A percentile compares a stretch with the other conserved stretches of the same genome.
phyloP scores from a whole-genome alignment of 2,329 filamentous ascomycete species.

The Aspergillus eucalypticola region DNA sequence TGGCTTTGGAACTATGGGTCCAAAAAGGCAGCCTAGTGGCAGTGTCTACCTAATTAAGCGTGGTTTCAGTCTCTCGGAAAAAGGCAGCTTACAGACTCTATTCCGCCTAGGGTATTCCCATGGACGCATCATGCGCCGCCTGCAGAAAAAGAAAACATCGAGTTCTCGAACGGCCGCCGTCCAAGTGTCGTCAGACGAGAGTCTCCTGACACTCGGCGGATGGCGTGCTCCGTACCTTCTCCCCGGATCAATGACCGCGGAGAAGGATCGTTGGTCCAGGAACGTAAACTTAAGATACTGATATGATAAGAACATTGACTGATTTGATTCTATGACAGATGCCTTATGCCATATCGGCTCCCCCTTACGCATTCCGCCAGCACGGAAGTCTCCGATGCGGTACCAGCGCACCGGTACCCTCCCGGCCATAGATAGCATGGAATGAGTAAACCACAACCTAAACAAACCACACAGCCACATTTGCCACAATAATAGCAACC shows the following conservation, averaged over 20 bases:
- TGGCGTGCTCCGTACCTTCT: constrained; percentile 15
- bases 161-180: constrained; percentile 10
- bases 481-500: neutral
- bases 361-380: neutral
- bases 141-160: constrained; percentile 14
- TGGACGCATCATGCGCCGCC: neutral
- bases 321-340: constrained; percentile 14
- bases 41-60: neutral
- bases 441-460: neutral
- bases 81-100: neutral
- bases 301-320: constrained; percentile 1
- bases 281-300: constrained; percentile 2
- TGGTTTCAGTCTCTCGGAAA: neutral
- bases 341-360: neutral
- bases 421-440: neutral
- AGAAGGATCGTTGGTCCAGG: constrained; percentile 15
- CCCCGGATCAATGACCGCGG: constrained; percentile 14
- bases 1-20: neutral
- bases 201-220: constrained; percentile 15
- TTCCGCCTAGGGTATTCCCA: neutral
- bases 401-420: neutral
- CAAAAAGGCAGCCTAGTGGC: neutral
- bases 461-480: neutral
- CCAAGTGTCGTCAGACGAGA: neutral
- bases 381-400: constrained; percentile 10